Percentiles rank a stretch among this genome's conserved stretches.
These are phyloP conservation scores for Solanum paucissectum DNA, from an alignment of 257 asterid species.

Conservation along the genomic window DNA sequence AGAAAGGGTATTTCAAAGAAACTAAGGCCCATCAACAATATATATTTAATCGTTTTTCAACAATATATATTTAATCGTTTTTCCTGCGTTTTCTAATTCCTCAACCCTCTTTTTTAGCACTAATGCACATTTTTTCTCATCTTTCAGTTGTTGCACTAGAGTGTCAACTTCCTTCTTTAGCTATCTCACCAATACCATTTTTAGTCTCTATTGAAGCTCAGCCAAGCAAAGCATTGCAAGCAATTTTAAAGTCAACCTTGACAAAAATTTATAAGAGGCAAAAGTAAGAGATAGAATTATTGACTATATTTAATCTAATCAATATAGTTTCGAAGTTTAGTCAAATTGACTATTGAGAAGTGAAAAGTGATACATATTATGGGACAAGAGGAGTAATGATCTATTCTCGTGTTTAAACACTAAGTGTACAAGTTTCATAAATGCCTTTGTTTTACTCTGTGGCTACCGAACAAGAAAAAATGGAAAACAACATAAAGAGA, in stretches of 20 bases:
- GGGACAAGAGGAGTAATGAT: neutral
- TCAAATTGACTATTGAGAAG: neutral
- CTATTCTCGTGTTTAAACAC: neutral
- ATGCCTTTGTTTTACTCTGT: neutral
- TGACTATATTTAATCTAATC: neutral
- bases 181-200: neutral
- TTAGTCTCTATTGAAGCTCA: constrained; percentile 14
- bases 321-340: neutral
- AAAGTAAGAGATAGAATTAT: constrained; percentile 5
- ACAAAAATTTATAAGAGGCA: constrained; percentile 34
- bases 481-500: neutral
- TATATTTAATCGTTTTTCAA: too few relatives aligned
- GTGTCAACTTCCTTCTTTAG: constrained; percentile 28
- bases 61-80: neutral
- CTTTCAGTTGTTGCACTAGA: constrained; percentile 28
- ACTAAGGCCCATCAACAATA: too few relatives aligned
- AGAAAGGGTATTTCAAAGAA: too few relatives aligned
- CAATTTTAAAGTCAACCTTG: constrained; percentile 21
- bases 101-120: constrained; percentile 24
- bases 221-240: constrained; percentile 26
- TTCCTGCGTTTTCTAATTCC: constrained; percentile 23
- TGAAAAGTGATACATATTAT: neutral
- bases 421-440: neutral
- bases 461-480: neutral
- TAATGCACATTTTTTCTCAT: constrained; percentile 17